phyloP scores from a whole-genome alignment of 768 basidiomycete genomes.

The Rhizopogon vinicolor region DNA sequence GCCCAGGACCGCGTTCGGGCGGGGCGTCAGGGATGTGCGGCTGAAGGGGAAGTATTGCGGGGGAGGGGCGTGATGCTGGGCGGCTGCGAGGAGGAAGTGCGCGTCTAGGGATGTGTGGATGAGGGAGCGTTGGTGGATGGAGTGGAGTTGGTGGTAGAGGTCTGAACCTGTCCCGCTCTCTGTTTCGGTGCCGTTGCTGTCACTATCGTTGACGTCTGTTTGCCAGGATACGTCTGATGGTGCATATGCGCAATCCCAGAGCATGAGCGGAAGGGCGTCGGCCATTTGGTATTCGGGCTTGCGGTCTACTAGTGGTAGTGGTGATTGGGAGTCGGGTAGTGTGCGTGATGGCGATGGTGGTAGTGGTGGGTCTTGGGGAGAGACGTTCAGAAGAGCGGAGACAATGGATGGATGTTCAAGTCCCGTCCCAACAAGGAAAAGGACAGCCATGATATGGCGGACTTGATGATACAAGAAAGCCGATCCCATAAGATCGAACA shows the following conservation, averaged over 20 bases:
- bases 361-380: constrained; percentile 22
- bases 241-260: constrained; percentile 85
- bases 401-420: constrained; percentile 72
- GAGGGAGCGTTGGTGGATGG: constrained; percentile 53
- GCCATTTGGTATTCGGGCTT: constrained; percentile 96
- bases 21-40: constrained; percentile 14
- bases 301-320: constrained; percentile 11
- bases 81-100: constrained; percentile 57
- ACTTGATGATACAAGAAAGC: constrained; percentile 97
- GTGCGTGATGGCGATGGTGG: constrained; percentile 25
- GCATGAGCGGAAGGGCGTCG: constrained; percentile 82
- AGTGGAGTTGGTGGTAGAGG: constrained; percentile 49
- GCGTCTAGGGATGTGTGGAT: constrained; percentile 60
- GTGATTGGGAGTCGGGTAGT: too few relatives aligned
- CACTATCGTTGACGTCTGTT: constrained; percentile 36
- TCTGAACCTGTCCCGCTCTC: constrained; percentile 27
- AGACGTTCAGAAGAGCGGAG: constrained; percentile 66
- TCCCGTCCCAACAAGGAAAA: constrained; percentile 60
- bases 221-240: constrained; percentile 71
- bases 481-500: constrained; percentile 80
- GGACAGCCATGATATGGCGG: constrained; percentile 56
- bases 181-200: constrained; percentile 1
- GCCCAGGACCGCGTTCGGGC: constrained; percentile 30
- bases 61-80: constrained; percentile 56
- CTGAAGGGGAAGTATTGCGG: constrained; percentile 33